Base-by-base conservation (phyloP, 192 early-diverging fungal species). In the Backusella australiensis region DNA sequence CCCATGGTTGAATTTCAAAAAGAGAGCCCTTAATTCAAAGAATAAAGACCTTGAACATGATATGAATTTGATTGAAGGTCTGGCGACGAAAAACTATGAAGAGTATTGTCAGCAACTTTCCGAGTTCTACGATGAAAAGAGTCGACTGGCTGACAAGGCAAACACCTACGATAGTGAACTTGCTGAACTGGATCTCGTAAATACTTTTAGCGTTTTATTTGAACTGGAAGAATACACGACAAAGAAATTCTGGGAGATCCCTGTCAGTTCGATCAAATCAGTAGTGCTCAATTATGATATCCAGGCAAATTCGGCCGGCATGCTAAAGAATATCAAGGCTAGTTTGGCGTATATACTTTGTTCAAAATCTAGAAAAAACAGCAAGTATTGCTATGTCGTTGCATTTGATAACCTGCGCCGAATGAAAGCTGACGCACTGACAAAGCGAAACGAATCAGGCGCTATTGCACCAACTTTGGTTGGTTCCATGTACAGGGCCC, bases 351-450 rank as follows among this genome's bases (percentile, higher is more conserved):
- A 78, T 21, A 46, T 73, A 21, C 23, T 42, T 2, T 44, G 71
- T 14, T 67, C 72, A 5, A 49, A 15, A 23, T 3, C 35, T 19
- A 15, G 32, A 23, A 73, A 73, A 68, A 69, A 67, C 19, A 34
- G 9, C 15, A 78, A 78, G 7, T 78, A 73, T 8, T 67, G 71
- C 26, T 78, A 73, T 34, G 21, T 78, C 9, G 72, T 78, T 5
- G 77, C 71, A 1, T 74, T 73, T 73, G 77, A 78, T 59, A 23
- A 19, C 1, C 38, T 78, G 1, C 38, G 63, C 2, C 38, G 77
- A 26, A 53, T 78, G 0, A 78, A 78, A 34, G 77, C 77, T 2
- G 77, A 78, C 19, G 71, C 77, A 14, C 38, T 17, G 19, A 32
- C 71, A 21, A 72, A 12, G 32, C 12, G n/a, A 42, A 23, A 1